Base-by-base conservation (phyloP, 75 land plant genomes). In the Chamaecyparis obtusa region DNA sequence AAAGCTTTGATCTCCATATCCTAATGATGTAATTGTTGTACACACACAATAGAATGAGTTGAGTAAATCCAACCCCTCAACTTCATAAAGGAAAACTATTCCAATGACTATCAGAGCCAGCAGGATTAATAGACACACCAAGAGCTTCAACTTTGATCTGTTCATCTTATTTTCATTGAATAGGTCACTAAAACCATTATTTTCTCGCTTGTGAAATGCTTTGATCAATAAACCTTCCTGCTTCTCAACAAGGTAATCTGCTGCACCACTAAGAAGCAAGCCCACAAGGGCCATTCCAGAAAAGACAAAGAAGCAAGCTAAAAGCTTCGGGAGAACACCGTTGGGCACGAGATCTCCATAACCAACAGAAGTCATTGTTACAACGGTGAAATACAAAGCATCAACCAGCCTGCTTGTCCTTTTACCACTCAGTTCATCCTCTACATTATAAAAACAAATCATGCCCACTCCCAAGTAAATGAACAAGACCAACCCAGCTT, bases 341-440 rank as follows among this genome's bases (percentile, higher is more conserved):
- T 80, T 27, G 0, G 99, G 99, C 13, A 97, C 99, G 83, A 97
- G 91, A 56, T 97, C 99, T 32, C 99, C 99, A 89, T 97, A 97
- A 30, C 99, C 99, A n/a, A 96, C 95, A 5, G 98, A 96, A 13
- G 99, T 97, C 98, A 97, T 95, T 55, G 99, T 97, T 84, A 97
- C 99, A 72, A 97, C 86, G 75, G 91, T 92, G 84, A 96, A 97
- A 86, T 97, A 97, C 19, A 97, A 21, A 10, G 98, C 92, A 90
- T 97, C 99, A 30, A 97, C 87, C 78, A 96, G 33, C 13, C 89
- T 88, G 54, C 86, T 89, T n/a, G 99, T 96, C 86, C 91, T 95
- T 77, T 74, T 76, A 15, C 99, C 99, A 15, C 86, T 72, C 19
- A 97, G 81, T 54, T 96, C 93, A 51, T 93, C 67, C 77, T 87